Evolutionary conservation across 2,329 filamentous ascomycete genomes (phyloP).

Genomic region (Fusarium dlaminii): DNA sequence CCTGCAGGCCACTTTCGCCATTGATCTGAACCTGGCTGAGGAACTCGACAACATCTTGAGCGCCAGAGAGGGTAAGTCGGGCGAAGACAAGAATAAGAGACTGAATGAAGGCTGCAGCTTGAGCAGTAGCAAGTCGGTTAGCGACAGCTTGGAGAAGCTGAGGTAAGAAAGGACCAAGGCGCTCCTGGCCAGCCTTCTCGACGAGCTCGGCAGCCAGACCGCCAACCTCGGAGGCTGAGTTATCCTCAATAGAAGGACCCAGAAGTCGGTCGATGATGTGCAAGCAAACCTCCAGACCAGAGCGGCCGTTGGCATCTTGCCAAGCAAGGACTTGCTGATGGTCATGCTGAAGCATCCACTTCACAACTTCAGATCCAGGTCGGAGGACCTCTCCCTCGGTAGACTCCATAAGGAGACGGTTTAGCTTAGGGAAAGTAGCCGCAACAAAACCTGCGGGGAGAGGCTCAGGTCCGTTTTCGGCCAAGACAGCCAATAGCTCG

Average conservation of each 20-base stretch:
- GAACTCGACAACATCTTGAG: slow-evolving; percentile 91
- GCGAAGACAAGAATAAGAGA: slow-evolving; percentile 96
- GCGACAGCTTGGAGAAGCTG: slow-evolving; percentile 92
- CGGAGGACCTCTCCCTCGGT: slow-evolving; percentile 89
- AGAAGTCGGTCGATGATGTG: slow-evolving; percentile 93
- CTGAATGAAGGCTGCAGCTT: slow-evolving; percentile 91
- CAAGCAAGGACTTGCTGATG: slow-evolving; percentile 89
- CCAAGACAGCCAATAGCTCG: slow-evolving; percentile 82
- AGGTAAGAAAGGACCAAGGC: slow-evolving; percentile 87
- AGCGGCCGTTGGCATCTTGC: slow-evolving; percentile 81
- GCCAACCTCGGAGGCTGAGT: slow-evolving; percentile 94
- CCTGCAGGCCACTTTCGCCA: slow-evolving; percentile 82
- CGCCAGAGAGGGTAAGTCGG: slow-evolving; percentile 83
- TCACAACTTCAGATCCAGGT: slow-evolving; percentile 84
- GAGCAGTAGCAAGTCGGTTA: slow-evolving; percentile 80
- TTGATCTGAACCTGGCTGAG: slow-evolving; percentile 84
- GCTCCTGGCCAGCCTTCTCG: slow-evolving; percentile 91
- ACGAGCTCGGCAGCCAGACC: slow-evolving; percentile 93
- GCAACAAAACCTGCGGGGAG: slow-evolving; percentile 87
- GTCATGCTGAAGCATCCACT: slow-evolving; percentile 90
- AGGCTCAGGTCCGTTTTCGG: slow-evolving; percentile 84
- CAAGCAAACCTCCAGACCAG: slow-evolving; percentile 87
- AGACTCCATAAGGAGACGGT: slow-evolving; percentile 81
- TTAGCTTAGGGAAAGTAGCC: slow-evolving; percentile 87
- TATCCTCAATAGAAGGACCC: slow-evolving; percentile 85